A percentile compares a stretch with the other conserved stretches of the same genome.
Evolutionary conservation across 2,329 filamentous ascomycete genomes (phyloP).

Genomic region (Albifimbria verrucaria): DNA sequence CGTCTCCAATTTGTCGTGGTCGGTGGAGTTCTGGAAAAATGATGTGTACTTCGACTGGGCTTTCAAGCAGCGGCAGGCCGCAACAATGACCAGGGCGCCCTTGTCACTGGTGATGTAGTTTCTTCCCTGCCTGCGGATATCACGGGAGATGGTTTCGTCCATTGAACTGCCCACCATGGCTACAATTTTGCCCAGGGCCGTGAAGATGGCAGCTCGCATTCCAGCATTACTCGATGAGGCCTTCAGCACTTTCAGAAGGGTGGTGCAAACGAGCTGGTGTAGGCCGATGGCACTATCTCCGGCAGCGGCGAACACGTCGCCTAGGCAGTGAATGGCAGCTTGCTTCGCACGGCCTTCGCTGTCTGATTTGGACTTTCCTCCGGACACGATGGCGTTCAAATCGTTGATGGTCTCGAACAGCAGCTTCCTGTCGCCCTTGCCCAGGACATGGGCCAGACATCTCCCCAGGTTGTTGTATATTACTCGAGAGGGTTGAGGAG

Average conservation of each 20-base stretch:
- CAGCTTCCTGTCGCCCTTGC: slow-evolving; percentile 82
- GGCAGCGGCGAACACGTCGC: slow-evolving; percentile 85
- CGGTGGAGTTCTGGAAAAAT: slow-evolving; percentile 83
- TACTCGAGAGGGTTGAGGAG: slow-evolving; percentile 81
- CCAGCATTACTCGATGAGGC: slow-evolving; percentile 76
- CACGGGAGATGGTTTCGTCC: slow-evolving; percentile 81
- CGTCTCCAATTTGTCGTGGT: slow-evolving; percentile 85
- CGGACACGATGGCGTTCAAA: slow-evolving; percentile 67
- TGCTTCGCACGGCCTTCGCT: slow-evolving; percentile 77
- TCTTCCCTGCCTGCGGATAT: slow-evolving; percentile 89
- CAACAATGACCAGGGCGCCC: slow-evolving; percentile 73
- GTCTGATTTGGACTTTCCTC: slow-evolving; percentile 71
- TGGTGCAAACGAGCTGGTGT: slow-evolving; percentile 69
- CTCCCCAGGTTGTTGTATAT: slow-evolving; percentile 85
- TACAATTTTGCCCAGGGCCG: slow-evolving; percentile 70
- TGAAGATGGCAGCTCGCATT: slow-evolving; percentile 74
- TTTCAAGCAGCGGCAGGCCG: slow-evolving; percentile 76
- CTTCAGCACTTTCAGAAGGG: slow-evolving; percentile 77
- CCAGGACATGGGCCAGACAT: slow-evolving; percentile 79
- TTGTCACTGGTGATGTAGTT: slow-evolving; percentile 77
- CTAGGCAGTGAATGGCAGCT: slow-evolving; percentile 82
- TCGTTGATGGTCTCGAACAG: slow-evolving; percentile 95
- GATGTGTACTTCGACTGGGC: slow-evolving; percentile 67
- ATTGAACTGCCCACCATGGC: slow-evolving; percentile 72
- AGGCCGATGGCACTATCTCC: slow-evolving; percentile 89